Conservation (phyloP, 73 alveolate genomes). For the Blepharisma japonicum region DNA sequence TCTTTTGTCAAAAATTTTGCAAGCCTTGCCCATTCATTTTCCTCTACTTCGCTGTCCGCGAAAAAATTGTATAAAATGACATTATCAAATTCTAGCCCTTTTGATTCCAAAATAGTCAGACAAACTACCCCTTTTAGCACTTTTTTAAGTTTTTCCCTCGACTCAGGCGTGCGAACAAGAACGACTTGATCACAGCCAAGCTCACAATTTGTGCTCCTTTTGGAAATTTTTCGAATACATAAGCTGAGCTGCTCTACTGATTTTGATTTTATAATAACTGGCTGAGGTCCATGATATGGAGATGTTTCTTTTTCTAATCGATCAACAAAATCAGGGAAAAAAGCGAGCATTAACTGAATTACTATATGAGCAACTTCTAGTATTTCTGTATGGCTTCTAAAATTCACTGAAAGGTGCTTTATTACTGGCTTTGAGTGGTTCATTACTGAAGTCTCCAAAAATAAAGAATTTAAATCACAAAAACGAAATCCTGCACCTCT, state of each 20-base stretch:
- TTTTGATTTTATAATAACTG: slow-evolving; percentile 46
- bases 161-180: slow-evolving; percentile 67
- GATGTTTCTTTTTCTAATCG: slow-evolving; percentile 66
- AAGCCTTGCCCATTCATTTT: slow-evolving; percentile 33
- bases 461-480: slow-evolving; percentile 45
- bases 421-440: slow-evolving; percentile 40
- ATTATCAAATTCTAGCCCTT: slow-evolving; percentile 91
- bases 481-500: slow-evolving; percentile 88
- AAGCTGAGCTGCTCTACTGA: slow-evolving; percentile 30
- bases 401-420: slow-evolving; percentile 50
- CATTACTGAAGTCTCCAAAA: slow-evolving; percentile 2
- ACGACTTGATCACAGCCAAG: slow-evolving; percentile 87
- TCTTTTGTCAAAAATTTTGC: background rate
- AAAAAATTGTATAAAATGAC: slow-evolving; percentile 68
- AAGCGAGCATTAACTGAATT: slow-evolving; percentile 53
- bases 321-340: slow-evolving; percentile 85
- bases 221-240: slow-evolving; percentile 26
- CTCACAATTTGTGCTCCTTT: slow-evolving; percentile 30
- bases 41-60: slow-evolving; percentile 35
- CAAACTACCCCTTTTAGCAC: slow-evolving; percentile 68
- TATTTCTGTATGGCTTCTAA: slow-evolving; percentile 74
- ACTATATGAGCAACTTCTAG: slow-evolving; percentile 72
- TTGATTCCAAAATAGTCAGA: slow-evolving; percentile 82
- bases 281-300: slow-evolving; percentile 66
- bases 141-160: slow-evolving; percentile 57